Conservation (phyloP, 495 filamentous ascomycete genomes). For the Lichina pygmaea region DNA sequence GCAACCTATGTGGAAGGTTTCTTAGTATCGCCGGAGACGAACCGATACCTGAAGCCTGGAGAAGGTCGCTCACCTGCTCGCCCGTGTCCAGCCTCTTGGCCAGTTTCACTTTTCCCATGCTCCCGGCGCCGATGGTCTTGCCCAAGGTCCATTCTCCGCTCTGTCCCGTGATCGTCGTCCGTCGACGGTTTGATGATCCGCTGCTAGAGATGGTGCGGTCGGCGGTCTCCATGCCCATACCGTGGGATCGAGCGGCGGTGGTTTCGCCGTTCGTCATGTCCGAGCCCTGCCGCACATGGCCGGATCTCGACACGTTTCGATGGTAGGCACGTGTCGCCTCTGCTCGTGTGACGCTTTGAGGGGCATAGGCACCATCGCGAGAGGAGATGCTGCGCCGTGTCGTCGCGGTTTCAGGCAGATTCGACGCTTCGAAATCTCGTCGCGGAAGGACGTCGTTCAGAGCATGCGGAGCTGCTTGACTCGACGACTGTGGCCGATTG, state of each 20-base stretch:
- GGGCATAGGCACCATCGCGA: not conserved
- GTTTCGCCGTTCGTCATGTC: conserved; percentile 4
- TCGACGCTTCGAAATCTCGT: conserved; percentile 26
- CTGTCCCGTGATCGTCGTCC: conserved; percentile 58
- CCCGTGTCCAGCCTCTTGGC: conserved; percentile 56
- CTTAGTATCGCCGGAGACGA: conserved; percentile 2
- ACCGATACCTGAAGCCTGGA: not conserved
- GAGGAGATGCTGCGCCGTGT: conserved; percentile 17
- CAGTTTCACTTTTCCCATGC: conserved; percentile 90
- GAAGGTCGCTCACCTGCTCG: conserved; percentile 31
- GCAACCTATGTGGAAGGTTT: conserved; percentile 36
- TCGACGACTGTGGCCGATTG: conserved; percentile 13
- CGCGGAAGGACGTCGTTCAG: conserved; percentile 18
- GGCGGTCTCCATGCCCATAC: not conserved
- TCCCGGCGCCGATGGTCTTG: conserved; percentile 92
- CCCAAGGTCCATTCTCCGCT: conserved; percentile 80
- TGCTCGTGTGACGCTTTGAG: not conserved
- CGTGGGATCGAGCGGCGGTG: conserved; percentile 10
- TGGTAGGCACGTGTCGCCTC: not conserved
- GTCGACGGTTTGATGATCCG: conserved; percentile 17
- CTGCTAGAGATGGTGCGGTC: not conserved
- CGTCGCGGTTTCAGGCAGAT: conserved; percentile 13
- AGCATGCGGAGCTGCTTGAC: conserved; percentile 8
- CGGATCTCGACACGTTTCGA: not conserved
- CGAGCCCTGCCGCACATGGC: not conserved